A percentile compares a stretch with the other conserved stretches of the same genome.
phyloP scores from a whole-genome alignment of 2,329 filamentous ascomycete genomes.

The Hypoxylon sp. region DNA sequence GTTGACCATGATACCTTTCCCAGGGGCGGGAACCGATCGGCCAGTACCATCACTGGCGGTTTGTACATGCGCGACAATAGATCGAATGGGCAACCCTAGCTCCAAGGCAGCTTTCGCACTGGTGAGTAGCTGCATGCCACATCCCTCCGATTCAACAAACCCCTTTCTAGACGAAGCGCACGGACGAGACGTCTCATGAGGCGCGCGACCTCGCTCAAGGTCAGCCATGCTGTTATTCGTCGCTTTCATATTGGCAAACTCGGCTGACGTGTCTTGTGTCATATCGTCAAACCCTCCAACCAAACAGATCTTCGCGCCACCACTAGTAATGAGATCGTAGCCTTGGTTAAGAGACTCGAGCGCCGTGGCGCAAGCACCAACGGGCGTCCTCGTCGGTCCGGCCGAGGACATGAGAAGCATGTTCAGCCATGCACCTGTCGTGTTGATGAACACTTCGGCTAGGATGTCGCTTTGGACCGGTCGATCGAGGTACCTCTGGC shows the following conservation, averaged over 20 bases:
- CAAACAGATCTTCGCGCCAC: constrained; percentile 53
- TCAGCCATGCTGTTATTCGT: constrained; percentile 54
- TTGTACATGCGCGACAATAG: constrained; percentile 53
- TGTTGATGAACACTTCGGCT: constrained; percentile 56
- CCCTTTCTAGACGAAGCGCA: constrained; percentile 53
- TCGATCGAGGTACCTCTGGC: constrained; percentile 52
- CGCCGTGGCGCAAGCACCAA: constrained; percentile 57
- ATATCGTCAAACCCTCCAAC: constrained; percentile 57
- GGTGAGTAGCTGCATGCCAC: constrained; percentile 56
- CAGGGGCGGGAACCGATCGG: constrained; percentile 58
- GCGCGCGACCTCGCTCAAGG: constrained; percentile 47
- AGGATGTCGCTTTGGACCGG: constrained; percentile 55
- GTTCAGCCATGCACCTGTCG: constrained; percentile 58
- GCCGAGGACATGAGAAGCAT: constrained; percentile 58
- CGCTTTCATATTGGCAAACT: constrained; percentile 57
- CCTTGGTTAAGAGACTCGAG: constrained; percentile 57
- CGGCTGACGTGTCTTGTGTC: constrained; percentile 50
- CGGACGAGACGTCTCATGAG: constrained; percentile 57
- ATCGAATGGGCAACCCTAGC: constrained; percentile 56
- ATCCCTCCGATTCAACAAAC: constrained; percentile 57
- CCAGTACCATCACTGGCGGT: constrained; percentile 56
- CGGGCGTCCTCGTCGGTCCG: constrained; percentile 56
- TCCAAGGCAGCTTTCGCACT: constrained; percentile 55
- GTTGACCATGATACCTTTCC: constrained; percentile 55
- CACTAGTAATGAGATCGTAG: constrained; percentile 53